A percentile compares a stretch with the other conserved stretches of the same genome.
These are phyloP conservation scores for Zymoseptoria pseudotritici DNA, from an alignment of 2,329 filamentous ascomycete species.

Conservation along the genomic window DNA sequence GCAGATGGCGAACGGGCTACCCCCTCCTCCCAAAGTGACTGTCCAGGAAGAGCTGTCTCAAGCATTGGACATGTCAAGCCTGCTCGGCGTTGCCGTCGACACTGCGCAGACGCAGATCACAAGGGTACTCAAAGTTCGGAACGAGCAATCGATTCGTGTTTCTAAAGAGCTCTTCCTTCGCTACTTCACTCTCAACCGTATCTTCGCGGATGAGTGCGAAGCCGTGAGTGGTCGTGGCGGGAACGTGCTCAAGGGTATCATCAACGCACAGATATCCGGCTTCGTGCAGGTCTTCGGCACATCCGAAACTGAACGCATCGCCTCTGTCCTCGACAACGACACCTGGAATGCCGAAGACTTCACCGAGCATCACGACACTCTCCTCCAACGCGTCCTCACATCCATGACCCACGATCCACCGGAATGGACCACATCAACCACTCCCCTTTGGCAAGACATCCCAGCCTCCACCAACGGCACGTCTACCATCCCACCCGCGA, in stretches of 20 bases:
- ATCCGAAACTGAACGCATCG: constrained; percentile 64
- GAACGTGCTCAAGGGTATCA: constrained; percentile 65
- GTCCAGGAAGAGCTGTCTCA: constrained; percentile 68
- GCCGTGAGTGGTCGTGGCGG: constrained; percentile 73
- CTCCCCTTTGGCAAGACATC: constrained; percentile 43
- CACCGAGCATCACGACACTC: constrained; percentile 50
- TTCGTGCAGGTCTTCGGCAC: constrained; percentile 68
- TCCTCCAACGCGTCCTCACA: constrained; percentile 59
- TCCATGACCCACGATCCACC: constrained; percentile 63
- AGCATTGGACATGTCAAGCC: constrained; percentile 66
- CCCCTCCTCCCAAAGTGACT: constrained; percentile 8
- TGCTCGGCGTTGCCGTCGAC: constrained; percentile 74
- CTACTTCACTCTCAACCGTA: constrained; percentile 73
- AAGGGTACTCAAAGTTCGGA: constrained; percentile 68
- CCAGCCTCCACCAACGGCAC: constrained; percentile 5
- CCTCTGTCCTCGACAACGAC: constrained; percentile 70
- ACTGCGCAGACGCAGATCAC: constrained; percentile 66
- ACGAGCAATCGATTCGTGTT: constrained; percentile 63
- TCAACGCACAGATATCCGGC: constrained; percentile 74
- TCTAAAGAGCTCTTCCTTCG: constrained; percentile 65
- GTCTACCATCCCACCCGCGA: constrained; percentile 2
- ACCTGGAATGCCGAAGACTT: constrained; percentile 76
- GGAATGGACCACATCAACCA: constrained; percentile 54
- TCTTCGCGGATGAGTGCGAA: constrained; percentile 82
- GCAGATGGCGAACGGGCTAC: constrained; percentile 33